Evolutionary conservation across 2,329 filamentous ascomycete genomes (phyloP), one percentile per base, ranked within the genome.

Genomic region (Fusarium irregulare): DNA sequence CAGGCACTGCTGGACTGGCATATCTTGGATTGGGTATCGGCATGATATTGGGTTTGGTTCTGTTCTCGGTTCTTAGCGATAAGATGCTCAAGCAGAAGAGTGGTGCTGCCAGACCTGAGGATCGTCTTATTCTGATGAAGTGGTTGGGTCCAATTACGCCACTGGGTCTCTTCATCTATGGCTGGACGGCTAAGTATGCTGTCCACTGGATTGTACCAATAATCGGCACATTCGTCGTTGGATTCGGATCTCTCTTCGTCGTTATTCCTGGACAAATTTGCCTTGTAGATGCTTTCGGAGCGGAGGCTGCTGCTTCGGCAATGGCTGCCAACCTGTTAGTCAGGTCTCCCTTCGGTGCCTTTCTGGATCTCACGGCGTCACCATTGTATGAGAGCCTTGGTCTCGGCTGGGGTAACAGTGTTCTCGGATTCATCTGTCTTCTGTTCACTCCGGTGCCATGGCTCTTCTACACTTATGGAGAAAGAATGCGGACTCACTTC

Each of bases 201-300:
- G 78, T 81, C 0, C 85, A 87, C 71, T 90, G 87, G 86, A 86
- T 89, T 37, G 81, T 87, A 4, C 87, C 87, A 0, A 87, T 89
- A 47, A 82, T 89, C 25, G 88, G 87, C 6, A 86, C 85, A 0
- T 76, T 78, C 1, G 78, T 87, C 4, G 82, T 89, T 53, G 85
- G 86, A 0, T 75, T 83, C 2, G 86, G 86, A 0, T 53, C 56
- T 8, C 34, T 74, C 1, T 67, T 64, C 82, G 81, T 37, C 83
- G 16, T 88, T 3, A 50, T 73, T 1, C 56, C 68, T 7, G 56
- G 62, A 3, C 44, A 76, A 21, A 58, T 72, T 1, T 76, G 76
- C 64, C 73, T 79, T 0, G 72, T 78, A 3, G 75, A 76, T 28
- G 23, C 65, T 3, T 76, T 74, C 18, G 66, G 66, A 2, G 41